A percentile compares a stretch with the other conserved stretches of the same genome.
These are phyloP conservation scores for Saccharomyces hybrid DNA, from an alignment of 1,139 yeast genomes.

Conservation along the genomic window DNA sequence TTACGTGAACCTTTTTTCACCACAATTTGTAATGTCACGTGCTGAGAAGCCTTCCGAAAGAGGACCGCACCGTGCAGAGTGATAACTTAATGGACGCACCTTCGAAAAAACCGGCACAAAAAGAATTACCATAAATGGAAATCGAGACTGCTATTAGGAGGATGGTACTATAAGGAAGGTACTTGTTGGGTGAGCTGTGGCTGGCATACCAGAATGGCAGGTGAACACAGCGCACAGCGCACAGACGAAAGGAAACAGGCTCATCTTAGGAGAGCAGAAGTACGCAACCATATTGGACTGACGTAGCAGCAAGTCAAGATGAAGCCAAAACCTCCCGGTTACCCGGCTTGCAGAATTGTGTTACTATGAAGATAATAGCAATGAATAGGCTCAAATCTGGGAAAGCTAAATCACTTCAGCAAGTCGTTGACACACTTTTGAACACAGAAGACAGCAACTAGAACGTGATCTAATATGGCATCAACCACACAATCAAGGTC, in stretches of 20 bases:
- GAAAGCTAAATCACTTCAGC: too few species aligned
- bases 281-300: too few species aligned
- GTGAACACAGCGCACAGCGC: neutral
- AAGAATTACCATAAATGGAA: neutral
- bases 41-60: neutral
- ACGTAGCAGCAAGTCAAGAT: too few species aligned
- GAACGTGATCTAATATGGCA: neutral
- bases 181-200: neutral
- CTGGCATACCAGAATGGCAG: neutral
- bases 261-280: too few species aligned
- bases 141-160: neutral
- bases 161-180: neutral
- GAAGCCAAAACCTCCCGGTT: too few species aligned
- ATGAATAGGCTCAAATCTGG: neutral
- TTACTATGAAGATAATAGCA: too few species aligned
- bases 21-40: conserved; percentile 1
- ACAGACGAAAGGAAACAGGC: too few species aligned
- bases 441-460: neutral
- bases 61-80: neutral
- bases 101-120: neutral
- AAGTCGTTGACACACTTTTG: too few species aligned
- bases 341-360: too few species aligned
- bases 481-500: conserved; percentile 16
- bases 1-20: neutral
- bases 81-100: neutral